A percentile compares a stretch with the other conserved stretches of the same genome.
These are phyloP conservation scores for Alternaria sp. DNA, from an alignment of 2,329 filamentous ascomycete species.

Conservation along the genomic window DNA sequence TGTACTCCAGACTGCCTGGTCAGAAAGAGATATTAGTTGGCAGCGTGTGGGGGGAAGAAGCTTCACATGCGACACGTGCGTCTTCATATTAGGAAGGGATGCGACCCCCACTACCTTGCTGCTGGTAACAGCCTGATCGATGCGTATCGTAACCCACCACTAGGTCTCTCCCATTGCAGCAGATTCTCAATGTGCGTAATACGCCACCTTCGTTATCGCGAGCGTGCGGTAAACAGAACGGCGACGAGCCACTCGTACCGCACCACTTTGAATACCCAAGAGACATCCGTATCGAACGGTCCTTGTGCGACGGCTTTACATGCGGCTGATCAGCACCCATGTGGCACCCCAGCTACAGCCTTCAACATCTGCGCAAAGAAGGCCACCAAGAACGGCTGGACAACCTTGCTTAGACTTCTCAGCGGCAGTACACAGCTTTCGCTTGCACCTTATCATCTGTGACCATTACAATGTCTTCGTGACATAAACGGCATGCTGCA, in stretches of 20 bases:
- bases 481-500: background rate
- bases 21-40: conserved; percentile 2
- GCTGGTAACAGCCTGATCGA: background rate
- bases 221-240: background rate
- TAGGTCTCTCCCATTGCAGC: background rate
- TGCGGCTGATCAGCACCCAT: background rate
- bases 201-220: background rate
- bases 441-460: background rate
- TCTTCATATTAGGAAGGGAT: background rate
- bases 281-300: background rate
- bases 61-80: background rate
- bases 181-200: background rate
- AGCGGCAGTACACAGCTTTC: background rate
- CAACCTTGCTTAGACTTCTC: background rate
- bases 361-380: background rate
- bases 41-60: background rate
- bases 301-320: background rate
- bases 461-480: background rate
- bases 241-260: background rate
- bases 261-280: background rate
- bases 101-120: background rate
- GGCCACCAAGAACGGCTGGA: background rate
- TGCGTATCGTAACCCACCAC: background rate
- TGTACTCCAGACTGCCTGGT: conserved; percentile 1
- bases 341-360: background rate